Evolutionary conservation across 129 eudicot genomes (phyloP), one percentile per base, ranked within the genome.

Genomic region (Daucus carota): DNA sequence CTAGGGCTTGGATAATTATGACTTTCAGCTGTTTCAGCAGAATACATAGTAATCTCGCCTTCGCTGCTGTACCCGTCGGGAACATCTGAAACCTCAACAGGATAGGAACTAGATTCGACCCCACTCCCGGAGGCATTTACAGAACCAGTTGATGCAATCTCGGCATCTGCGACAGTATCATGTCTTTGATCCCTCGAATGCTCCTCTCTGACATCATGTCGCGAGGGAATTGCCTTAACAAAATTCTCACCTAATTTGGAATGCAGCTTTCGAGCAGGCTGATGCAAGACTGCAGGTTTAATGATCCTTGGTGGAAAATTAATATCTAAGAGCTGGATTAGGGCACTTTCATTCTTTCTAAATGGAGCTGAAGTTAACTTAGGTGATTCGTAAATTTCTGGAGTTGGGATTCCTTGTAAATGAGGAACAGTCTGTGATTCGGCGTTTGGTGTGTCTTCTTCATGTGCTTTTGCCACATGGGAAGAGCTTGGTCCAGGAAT

Each of bases 21-120:
- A 80, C 98, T 94, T 81, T 94, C 98, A 0, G 98, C 97, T 3
- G 98, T 94, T 81, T 94, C 98, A 0, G 98, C 98, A 2, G 98
- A 94, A 74, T 94, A 94, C 96, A 94, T 91, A 1, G 97, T 92
- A 4, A 90, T 89, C 73, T 94, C 97, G 22, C 94, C 98, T 47
- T 94, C 98, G 47, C 98, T 94, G 71, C 88, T 91, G 80, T 84
- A 85, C 67, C 85, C 96, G 44, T 89, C 80, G 22, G 81, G 83
- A 69, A 65, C 66, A 68, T 83, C 85, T 0, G 87, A 74, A 20
- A 77, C 80, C 76, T 79, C 85, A 28, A 86, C 73, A 1, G 80
- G 89, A 14, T 88, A 92, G 12, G 86, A 82, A 78, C 89, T 80
- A 17, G 90, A 87, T 34, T 74, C 88, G 47, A 76, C 90, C 83